These are phyloP conservation scores for Ogataea hybrid DNA, from an alignment of 1,139 yeast genomes.

Conservation along the genomic window DNA sequence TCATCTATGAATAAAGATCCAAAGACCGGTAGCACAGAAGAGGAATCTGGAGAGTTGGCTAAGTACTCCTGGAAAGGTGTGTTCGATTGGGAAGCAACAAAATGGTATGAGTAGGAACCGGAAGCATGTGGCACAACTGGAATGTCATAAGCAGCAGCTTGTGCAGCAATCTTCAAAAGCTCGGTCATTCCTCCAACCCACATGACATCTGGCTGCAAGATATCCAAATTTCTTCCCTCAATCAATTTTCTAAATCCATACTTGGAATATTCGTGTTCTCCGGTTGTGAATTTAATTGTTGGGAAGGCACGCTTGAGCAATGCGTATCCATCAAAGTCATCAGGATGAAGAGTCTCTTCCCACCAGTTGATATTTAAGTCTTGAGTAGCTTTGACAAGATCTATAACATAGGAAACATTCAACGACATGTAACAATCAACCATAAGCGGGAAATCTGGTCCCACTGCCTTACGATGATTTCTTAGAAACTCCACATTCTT, in stretches of 20 bases:
- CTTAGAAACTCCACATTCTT: conserved; percentile 45
- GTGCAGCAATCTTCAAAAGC: conserved; percentile 43
- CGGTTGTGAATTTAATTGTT: conserved; percentile 46
- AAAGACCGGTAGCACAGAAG: conserved; percentile 44
- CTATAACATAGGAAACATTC: conserved; percentile 46
- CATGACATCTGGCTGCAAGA: conserved; percentile 51
- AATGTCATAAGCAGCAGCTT: conserved; percentile 50
- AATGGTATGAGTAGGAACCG: conserved; percentile 50
- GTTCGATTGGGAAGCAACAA: conserved; percentile 46
- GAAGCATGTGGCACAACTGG: conserved; percentile 53
- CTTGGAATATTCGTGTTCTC: conserved; percentile 50
- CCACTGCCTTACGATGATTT: conserved; percentile 43
- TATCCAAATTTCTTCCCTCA: conserved; percentile 46
- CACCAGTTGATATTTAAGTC: conserved; percentile 50
- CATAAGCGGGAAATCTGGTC: conserved; percentile 50
- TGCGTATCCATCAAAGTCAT: conserved; percentile 46
- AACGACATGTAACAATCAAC: conserved; percentile 52
- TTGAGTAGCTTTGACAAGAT: conserved; percentile 41
- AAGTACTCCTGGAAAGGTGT: conserved; percentile 52
- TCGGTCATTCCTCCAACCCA: conserved; percentile 54
- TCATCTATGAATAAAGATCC: conserved; percentile 44
- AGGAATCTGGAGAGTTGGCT: conserved; percentile 48
- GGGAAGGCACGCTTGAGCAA: conserved; percentile 45
- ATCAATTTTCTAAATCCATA: conserved; percentile 49
- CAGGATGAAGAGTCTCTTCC: conserved; percentile 51